phyloP scores from a whole-genome alignment of 2,329 filamentous ascomycete species.

The Juglanconis sp. region DNA sequence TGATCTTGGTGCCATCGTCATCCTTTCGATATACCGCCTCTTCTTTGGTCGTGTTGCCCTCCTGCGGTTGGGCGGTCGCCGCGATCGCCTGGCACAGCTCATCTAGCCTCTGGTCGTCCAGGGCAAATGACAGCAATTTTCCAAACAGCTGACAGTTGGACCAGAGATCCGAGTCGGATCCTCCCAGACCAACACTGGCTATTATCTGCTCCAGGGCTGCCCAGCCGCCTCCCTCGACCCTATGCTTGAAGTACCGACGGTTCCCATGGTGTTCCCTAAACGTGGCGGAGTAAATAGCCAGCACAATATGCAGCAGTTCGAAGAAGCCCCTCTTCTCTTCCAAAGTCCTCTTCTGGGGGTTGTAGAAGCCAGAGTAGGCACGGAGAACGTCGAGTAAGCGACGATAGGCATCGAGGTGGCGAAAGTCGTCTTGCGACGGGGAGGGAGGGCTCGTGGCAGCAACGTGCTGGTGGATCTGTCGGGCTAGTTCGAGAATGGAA shows the following conservation, averaged over 20 bases:
- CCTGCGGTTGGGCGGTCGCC: not conserved
- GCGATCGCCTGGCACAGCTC: slow-evolving; percentile 60
- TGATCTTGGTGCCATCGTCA: slow-evolving; percentile 1
- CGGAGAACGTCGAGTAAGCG: slow-evolving; percentile 66
- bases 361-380: slow-evolving; percentile 72
- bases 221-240: slow-evolving; percentile 76
- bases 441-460: slow-evolving; percentile 44
- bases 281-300: slow-evolving; percentile 71
- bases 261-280: slow-evolving; percentile 82
- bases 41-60: not conserved
- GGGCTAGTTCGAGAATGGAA: slow-evolving; percentile 53
- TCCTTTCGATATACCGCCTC: slow-evolving; percentile 1
- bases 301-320: slow-evolving; percentile 65
- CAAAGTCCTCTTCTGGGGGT: slow-evolving; percentile 58
- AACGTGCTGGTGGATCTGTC: slow-evolving; percentile 63
- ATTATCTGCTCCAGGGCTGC: slow-evolving; percentile 70
- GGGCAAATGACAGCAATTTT: slow-evolving; percentile 73
- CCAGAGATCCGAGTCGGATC: slow-evolving; percentile 65
- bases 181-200: slow-evolving; percentile 63
- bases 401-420: slow-evolving; percentile 76
- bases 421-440: slow-evolving; percentile 73
- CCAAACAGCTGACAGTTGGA: slow-evolving; percentile 74
- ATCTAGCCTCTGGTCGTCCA: slow-evolving; percentile 74
- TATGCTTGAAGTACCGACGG: slow-evolving; percentile 76
- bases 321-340: slow-evolving; percentile 65